Percentiles rank a stretch among this genome's conserved stretches.
Evolutionary conservation across 495 filamentous ascomycete genomes (phyloP).

Genomic region (Xylaria castorea): DNA sequence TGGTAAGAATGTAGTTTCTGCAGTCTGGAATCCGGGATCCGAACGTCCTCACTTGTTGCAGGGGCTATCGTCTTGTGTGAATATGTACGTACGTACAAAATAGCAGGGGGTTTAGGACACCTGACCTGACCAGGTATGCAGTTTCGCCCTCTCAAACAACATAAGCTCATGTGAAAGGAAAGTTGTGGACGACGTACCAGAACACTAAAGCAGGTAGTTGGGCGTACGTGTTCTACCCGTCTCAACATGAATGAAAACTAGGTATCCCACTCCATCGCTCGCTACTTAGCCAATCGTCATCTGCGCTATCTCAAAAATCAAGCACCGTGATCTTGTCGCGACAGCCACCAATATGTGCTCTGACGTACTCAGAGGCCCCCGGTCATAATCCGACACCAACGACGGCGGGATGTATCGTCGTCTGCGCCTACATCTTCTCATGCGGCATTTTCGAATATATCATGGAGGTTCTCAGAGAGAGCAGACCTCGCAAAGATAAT

Average conservation of each 20-base stretch:
- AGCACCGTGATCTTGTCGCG: background rate
- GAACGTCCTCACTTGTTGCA: background rate
- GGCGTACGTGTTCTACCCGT: background rate
- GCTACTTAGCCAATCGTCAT: background rate
- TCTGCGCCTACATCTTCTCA: background rate
- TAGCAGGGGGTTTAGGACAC: background rate
- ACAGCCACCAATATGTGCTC: constrained; percentile 17
- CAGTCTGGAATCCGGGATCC: background rate
- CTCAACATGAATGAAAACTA: background rate
- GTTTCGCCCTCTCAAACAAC: background rate
- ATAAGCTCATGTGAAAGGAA: background rate
- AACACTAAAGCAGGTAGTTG: background rate
- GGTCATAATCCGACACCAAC: background rate
- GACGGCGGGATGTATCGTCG: background rate
- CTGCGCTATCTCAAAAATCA: background rate
- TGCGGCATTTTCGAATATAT: background rate
- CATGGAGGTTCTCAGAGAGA: background rate
- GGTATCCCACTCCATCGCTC: background rate
- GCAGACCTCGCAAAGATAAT: background rate
- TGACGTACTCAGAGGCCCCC: background rate
- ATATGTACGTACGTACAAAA: background rate
- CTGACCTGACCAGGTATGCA: background rate
- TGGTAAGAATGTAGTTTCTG: background rate
- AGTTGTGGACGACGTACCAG: background rate
- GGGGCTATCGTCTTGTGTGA: background rate